phyloP scores from a whole-genome alignment of 306 rosid species.

The Luffa acutangula region DNA sequence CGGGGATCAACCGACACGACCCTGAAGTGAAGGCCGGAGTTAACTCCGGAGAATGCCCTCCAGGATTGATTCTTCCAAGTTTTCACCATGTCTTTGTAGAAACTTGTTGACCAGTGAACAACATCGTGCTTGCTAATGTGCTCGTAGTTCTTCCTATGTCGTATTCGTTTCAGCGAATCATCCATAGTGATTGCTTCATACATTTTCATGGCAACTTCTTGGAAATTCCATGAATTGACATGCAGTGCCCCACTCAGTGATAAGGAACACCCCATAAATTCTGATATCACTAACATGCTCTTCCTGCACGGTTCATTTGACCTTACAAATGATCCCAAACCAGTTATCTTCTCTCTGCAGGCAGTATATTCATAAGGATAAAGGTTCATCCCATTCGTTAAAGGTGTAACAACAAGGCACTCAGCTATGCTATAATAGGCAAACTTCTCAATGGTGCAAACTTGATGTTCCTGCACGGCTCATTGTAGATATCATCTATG shows the following conservation, averaged over 20 bases:
- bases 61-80: slow-evolving; percentile 70
- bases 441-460: slow-evolving; percentile 67
- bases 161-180: slow-evolving; percentile 51
- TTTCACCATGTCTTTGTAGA: slow-evolving; percentile 70
- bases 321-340: neutral
- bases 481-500: slow-evolving; percentile 83
- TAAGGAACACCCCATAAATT: slow-evolving; percentile 85
- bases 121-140: slow-evolving; percentile 80
- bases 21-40: slow-evolving; percentile 66
- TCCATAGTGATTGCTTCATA: slow-evolving; percentile 50
- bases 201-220: slow-evolving; percentile 70
- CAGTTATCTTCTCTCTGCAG: slow-evolving; percentile 46
- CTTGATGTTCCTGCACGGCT: slow-evolving; percentile 60
- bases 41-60: slow-evolving; percentile 77
- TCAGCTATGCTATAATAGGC: slow-evolving; percentile 77
- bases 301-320: slow-evolving; percentile 32
- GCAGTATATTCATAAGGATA: slow-evolving; percentile 77
- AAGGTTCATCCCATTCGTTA: slow-evolving; percentile 82
- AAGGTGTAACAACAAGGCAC: slow-evolving; percentile 82
- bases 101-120: slow-evolving; percentile 81
- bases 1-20: slow-evolving; percentile 58
- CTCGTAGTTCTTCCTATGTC: slow-evolving; percentile 75
- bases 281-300: slow-evolving; percentile 83
- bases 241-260: slow-evolving; percentile 87
- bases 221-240: slow-evolving; percentile 84